phyloP scores from a whole-genome alignment of 2,329 filamentous ascomycete genomes.

The Chaetomiaceae sp. region DNA sequence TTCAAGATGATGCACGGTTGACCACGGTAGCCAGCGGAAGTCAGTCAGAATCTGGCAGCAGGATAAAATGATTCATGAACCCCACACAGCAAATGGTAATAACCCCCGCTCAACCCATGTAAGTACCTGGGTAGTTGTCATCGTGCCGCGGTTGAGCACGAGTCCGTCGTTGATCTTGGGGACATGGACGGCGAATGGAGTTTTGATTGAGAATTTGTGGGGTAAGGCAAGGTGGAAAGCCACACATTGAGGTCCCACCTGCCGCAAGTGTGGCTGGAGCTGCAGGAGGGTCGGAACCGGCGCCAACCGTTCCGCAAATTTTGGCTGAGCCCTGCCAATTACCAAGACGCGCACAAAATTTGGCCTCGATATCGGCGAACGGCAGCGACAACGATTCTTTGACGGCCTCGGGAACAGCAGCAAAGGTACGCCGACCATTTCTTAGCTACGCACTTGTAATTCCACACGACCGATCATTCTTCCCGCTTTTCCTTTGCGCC shows the following conservation, averaged over 20 bases:
- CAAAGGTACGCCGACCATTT: conserved; percentile 23
- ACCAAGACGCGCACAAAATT: conserved; percentile 26
- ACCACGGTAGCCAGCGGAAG: too few species aligned
- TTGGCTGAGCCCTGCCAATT: conserved; percentile 27
- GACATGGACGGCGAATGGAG: too few species aligned
- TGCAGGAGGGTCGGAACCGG: conserved; percentile 19
- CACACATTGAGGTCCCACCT: conserved; percentile 6
- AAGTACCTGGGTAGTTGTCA: too few species aligned
- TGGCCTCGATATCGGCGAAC: conserved; percentile 25
- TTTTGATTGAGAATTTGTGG: too few species aligned
- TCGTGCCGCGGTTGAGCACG: too few species aligned
- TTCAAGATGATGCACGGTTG: too few species aligned
- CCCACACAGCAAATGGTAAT: too few species aligned
- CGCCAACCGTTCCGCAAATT: conserved; percentile 24
- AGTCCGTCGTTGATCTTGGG: too few species aligned
- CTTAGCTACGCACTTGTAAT: conserved; percentile 12
- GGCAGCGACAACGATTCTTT: conserved; percentile 26
- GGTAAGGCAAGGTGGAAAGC: not conserved
- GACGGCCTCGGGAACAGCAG: conserved; percentile 24
- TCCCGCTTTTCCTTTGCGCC: conserved; percentile 11
- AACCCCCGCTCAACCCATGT: too few species aligned
- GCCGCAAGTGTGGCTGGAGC: conserved; percentile 17
- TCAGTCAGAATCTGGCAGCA: too few species aligned
- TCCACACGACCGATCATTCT: conserved; percentile 8
- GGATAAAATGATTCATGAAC: too few species aligned